These are phyloP conservation scores for Daldinia eschscholtzii DNA, from an alignment of 2,329 filamentous ascomycete species.

Conservation along the genomic window DNA sequence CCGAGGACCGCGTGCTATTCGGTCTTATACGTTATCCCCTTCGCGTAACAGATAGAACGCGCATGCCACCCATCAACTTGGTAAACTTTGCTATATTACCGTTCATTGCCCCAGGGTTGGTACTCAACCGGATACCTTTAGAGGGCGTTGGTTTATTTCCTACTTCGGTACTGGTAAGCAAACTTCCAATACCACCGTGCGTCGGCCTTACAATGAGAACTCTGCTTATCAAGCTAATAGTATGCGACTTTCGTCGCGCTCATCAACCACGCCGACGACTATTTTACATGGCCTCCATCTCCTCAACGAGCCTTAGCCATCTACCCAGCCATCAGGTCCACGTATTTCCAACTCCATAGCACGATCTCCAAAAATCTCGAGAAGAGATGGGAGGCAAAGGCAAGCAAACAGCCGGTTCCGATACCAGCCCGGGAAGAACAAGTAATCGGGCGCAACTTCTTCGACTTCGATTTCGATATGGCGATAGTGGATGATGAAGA, in stretches of 20 bases:
- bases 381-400: slow-evolving; percentile 61
- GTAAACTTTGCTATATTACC: slow-evolving; percentile 60
- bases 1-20: slow-evolving; percentile 24
- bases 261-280: slow-evolving; percentile 60
- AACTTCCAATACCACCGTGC: not conserved
- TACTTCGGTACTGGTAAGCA: slow-evolving; percentile 49
- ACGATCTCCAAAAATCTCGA: slow-evolving; percentile 63
- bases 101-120: slow-evolving; percentile 74
- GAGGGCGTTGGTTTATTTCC: slow-evolving; percentile 63
- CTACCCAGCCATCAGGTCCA: slow-evolving; percentile 60
- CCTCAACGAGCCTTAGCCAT: slow-evolving; percentile 64
- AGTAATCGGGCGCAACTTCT: slow-evolving; percentile 28
- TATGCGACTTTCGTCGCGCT: slow-evolving; percentile 62
- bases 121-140: slow-evolving; percentile 74
- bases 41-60: not conserved
- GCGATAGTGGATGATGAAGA: slow-evolving; percentile 41
- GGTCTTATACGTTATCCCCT: slow-evolving; percentile 21
- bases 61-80: slow-evolving; percentile 37
- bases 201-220: not conserved
- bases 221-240: slow-evolving; percentile 50
- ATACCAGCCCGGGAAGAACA: slow-evolving; percentile 7
- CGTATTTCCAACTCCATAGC: slow-evolving; percentile 62
- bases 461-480: slow-evolving; percentile 48
- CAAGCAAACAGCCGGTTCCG: slow-evolving; percentile 14
- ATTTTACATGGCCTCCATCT: slow-evolving; percentile 66